These are phyloP conservation scores for Cladorrhinum sp. DNA, from an alignment of 2,329 filamentous ascomycete genomes.

Conservation along the genomic window DNA sequence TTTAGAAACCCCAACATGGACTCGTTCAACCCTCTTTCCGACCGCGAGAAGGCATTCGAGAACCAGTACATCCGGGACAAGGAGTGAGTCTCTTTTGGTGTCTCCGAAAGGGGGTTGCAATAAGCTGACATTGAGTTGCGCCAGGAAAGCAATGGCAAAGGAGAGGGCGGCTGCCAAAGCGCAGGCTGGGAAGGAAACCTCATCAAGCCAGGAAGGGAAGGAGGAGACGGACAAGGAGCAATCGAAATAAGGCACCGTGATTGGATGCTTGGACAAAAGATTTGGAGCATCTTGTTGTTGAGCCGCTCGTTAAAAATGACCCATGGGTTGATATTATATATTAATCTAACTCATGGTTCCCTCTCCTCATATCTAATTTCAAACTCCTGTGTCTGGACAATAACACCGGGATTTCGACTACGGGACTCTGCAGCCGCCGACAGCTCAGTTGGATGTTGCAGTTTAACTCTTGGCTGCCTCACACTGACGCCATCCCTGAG, in stretches of 20 bases:
- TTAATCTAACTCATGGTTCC: too few species aligned
- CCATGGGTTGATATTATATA: too few species aligned
- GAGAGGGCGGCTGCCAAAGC: conserved; percentile 23
- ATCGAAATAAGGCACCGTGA: background rate
- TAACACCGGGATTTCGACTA: background rate
- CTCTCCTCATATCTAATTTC: conserved; percentile 11
- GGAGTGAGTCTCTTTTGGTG: conserved; percentile 22
- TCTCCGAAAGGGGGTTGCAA: too few species aligned
- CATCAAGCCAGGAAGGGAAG: background rate
- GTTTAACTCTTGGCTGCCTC: too few species aligned
- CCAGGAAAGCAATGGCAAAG: conserved; percentile 29
- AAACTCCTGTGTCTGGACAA: conserved; percentile 11
- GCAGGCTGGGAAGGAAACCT: conserved; percentile 14
- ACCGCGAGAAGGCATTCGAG: conserved; percentile 31
- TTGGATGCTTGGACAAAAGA: too few species aligned
- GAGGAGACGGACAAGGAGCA: conserved; percentile 10
- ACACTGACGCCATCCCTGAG: background rate
- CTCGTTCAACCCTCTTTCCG: conserved; percentile 25
- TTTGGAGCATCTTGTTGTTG: too few species aligned
- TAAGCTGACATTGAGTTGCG: background rate
- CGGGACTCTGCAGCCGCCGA: background rate
- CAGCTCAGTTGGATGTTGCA: background rate
- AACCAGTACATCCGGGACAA: conserved; percentile 30
- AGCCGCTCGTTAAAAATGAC: too few species aligned
- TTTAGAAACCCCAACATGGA: background rate